A percentile compares a stretch with the other conserved stretches of the same genome.
These are phyloP conservation scores for Centella asiatica DNA, from an alignment of 129 eudicot genomes.

Conservation along the genomic window DNA sequence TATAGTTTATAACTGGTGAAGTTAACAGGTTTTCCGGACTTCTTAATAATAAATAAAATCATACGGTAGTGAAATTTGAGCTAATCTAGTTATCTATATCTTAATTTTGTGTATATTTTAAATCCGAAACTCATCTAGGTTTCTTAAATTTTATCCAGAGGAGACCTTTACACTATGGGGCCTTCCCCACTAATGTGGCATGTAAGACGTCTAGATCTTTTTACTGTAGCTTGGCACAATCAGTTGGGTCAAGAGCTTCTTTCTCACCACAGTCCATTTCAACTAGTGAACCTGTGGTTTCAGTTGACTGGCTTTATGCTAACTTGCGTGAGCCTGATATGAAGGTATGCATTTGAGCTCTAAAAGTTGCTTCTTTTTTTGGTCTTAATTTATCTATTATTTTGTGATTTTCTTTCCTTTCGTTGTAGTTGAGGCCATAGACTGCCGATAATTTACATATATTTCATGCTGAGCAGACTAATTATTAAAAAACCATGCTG, in stretches of 20 bases:
- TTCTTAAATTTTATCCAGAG: constrained; percentile 39
- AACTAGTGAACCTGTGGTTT: constrained; percentile 80
- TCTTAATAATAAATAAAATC: too few species aligned
- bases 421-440: too few species aligned
- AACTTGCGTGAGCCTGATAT: constrained; percentile 73
- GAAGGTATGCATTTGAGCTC: constrained; percentile 43
- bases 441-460: too few species aligned
- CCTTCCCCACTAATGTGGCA: constrained; percentile 14
- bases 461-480: too few species aligned
- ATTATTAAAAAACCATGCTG: too few species aligned
- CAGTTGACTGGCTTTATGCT: constrained; percentile 95
- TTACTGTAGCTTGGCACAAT: constrained; percentile 40
- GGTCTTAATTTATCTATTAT: background rate
- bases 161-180: constrained; percentile 30
- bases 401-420: background rate
- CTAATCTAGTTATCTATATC: background rate
- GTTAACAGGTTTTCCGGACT: too few species aligned
- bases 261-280: constrained; percentile 48
- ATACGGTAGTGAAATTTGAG: background rate
- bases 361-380: background rate
- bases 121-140: background rate
- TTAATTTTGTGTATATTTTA: background rate
- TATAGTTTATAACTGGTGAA: too few species aligned
- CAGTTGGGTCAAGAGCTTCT: constrained; percentile 29
- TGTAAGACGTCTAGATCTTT: constrained; percentile 27